A percentile compares a stretch with the other conserved stretches of the same genome.
phyloP scores from a whole-genome alignment of 1,139 yeast genomes.

The Geotrichum aggregatum region DNA sequence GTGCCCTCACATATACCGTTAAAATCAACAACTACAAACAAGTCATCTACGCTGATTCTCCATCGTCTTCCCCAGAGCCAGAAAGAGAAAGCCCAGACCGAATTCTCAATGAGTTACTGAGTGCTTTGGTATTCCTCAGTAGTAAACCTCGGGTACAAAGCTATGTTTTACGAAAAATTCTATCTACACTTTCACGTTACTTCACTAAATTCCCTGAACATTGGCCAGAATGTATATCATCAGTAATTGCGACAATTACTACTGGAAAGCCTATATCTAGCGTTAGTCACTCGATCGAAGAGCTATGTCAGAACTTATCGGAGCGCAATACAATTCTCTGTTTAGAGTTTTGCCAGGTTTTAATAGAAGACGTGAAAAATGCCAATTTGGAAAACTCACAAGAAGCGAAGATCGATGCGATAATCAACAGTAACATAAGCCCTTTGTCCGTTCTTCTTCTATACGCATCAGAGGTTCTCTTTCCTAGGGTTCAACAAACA shows the following conservation, averaged over 20 bases:
- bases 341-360: slow-evolving; percentile 30
- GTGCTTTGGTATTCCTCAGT: slow-evolving; percentile 29
- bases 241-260: slow-evolving; percentile 23
- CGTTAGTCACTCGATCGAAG: slow-evolving; percentile 5
- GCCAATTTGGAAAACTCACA: slow-evolving; percentile 12
- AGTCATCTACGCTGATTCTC: slow-evolving; percentile 4
- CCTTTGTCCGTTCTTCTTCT: slow-evolving; percentile 5
- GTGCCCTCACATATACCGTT: slow-evolving; percentile 57
- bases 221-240: slow-evolving; percentile 34
- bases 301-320: slow-evolving; percentile 5
- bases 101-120: slow-evolving; percentile 31
- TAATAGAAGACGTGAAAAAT: slow-evolving; percentile 30
- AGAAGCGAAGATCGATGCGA: slow-evolving; percentile 9
- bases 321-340: slow-evolving; percentile 14
- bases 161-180: slow-evolving; percentile 37
- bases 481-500: slow-evolving; percentile 6
- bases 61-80: slow-evolving; percentile 1
- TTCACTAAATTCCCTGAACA: slow-evolving; percentile 34
- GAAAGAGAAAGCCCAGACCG: slow-evolving; percentile 11
- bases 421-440: slow-evolving; percentile 9
- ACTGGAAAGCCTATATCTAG: slow-evolving; percentile 1
- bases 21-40: slow-evolving; percentile 39
- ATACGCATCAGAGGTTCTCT: slow-evolving; percentile 10
- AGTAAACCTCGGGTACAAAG: slow-evolving; percentile 22
- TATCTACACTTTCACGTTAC: slow-evolving; percentile 34